phyloP scores from a whole-genome alignment of 352 stramenopile species.

The Globisporangium rhizosaccharum region DNA sequence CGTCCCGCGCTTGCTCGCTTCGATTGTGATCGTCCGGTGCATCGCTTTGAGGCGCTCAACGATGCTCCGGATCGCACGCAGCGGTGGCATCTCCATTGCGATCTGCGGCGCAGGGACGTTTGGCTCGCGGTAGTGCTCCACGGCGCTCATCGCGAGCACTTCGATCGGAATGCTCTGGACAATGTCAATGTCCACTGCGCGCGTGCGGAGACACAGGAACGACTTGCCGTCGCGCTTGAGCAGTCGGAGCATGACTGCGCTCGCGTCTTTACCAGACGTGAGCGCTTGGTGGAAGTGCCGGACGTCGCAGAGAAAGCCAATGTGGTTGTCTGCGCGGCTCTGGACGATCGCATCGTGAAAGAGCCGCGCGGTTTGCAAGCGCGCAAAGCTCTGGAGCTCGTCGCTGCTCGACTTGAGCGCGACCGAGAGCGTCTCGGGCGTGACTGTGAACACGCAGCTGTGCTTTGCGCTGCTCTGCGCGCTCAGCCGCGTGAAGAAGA shows the following conservation, averaged over 20 bases:
- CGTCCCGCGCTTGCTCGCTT: constrained; percentile 64
- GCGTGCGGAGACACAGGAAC: constrained; percentile 66
- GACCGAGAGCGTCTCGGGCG: constrained; percentile 54
- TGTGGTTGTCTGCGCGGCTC: constrained; percentile 73
- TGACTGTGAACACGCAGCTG: constrained; percentile 71
- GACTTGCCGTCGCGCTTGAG: constrained; percentile 73
- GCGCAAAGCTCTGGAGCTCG: constrained; percentile 76
- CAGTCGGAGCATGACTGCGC: constrained; percentile 75
- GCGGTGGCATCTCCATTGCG: constrained; percentile 75
- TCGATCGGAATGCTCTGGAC: constrained; percentile 82
- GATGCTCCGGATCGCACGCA: constrained; percentile 56
- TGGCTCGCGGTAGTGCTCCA: constrained; percentile 73
- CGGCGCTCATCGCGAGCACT: constrained; percentile 66
- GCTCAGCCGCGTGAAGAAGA: constrained; percentile 62
- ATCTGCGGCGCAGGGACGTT: constrained; percentile 72
- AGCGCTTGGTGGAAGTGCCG: constrained; percentile 70
- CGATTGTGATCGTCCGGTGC: constrained; percentile 70
- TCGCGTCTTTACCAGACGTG: constrained; percentile 68
- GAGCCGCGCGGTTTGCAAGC: constrained; percentile 51
- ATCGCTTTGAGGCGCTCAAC: constrained; percentile 70
- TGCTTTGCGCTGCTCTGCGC: constrained; percentile 46
- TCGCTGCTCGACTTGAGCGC: constrained; percentile 67
- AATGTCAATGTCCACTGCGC: constrained; percentile 81
- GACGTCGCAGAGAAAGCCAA: constrained; percentile 73
- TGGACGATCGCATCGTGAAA: constrained; percentile 74